Evolutionary conservation across 2,329 filamentous ascomycete species (phyloP).

Genomic region (Elsinoe necatrix): DNA sequence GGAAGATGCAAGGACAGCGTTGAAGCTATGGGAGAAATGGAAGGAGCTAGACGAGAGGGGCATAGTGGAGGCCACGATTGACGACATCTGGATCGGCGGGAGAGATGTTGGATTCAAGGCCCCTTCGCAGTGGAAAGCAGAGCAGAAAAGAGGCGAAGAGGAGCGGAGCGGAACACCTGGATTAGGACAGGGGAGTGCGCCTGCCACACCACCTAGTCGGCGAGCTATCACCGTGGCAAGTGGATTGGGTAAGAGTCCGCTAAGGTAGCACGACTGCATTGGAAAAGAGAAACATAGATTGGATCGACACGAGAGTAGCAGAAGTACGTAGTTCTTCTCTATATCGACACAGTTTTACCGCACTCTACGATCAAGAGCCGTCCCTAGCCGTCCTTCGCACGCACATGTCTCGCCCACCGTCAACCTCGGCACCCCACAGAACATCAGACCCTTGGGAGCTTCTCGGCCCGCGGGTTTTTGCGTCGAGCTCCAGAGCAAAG

Average conservation of each 20-base stretch:
- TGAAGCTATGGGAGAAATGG: slow-evolving; percentile 84
- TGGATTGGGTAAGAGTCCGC: slow-evolving; percentile 27
- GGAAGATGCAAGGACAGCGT: slow-evolving; percentile 84
- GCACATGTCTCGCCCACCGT: background rate
- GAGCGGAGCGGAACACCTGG: slow-evolving; percentile 20
- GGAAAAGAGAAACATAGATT: background rate
- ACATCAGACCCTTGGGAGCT: background rate
- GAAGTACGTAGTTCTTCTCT: background rate
- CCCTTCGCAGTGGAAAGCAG: slow-evolving; percentile 21
- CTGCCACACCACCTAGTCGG: slow-evolving; percentile 29
- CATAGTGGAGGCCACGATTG: slow-evolving; percentile 70
- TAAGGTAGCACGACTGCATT: slow-evolving; percentile 22
- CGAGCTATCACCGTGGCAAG: slow-evolving; percentile 21
- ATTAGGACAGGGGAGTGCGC: slow-evolving; percentile 24
- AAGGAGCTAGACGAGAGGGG: slow-evolving; percentile 82
- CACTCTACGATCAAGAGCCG: background rate
- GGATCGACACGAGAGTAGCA: background rate
- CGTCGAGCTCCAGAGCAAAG: background rate
- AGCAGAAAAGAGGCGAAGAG: slow-evolving; percentile 18
- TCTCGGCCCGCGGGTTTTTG: background rate
- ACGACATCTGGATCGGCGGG: slow-evolving; percentile 71
- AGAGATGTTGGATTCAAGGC: slow-evolving; percentile 43
- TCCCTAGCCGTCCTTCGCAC: background rate
- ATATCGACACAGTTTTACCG: background rate
- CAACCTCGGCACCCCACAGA: background rate